These are phyloP conservation scores for Panicum virgatum DNA, from an alignment of 202 grass and related monocot species.

Conservation along the genomic window DNA sequence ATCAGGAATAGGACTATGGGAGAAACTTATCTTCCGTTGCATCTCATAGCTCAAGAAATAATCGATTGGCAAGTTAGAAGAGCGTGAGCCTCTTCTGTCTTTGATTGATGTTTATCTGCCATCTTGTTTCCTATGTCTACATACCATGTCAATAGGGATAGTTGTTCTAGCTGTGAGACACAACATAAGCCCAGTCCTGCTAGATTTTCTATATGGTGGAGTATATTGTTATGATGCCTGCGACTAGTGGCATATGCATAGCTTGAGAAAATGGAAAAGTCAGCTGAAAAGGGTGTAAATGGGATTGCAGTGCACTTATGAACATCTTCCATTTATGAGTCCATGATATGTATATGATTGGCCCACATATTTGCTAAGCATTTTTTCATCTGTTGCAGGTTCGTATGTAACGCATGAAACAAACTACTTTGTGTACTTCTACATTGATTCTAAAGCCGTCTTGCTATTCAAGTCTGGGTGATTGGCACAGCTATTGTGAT, in stretches of 20 bases:
- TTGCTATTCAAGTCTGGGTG: slow-evolving; percentile 96
- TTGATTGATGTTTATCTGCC: neutral
- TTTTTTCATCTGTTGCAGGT: slow-evolving; percentile 49
- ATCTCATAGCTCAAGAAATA: neutral
- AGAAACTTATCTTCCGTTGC: neutral
- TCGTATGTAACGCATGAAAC: slow-evolving; percentile 94
- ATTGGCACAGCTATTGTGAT: slow-evolving; percentile 3
- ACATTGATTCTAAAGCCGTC: slow-evolving; percentile 83
- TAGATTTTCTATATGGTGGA: neutral
- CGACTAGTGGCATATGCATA: neutral
- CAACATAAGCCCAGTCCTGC: neutral
- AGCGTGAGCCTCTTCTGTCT: neutral
- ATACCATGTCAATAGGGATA: neutral
- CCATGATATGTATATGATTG: neutral
- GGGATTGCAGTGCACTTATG: neutral
- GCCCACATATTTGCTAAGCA: neutral
- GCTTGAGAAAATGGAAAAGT: neutral
- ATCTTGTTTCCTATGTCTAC: neutral
- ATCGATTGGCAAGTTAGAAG: neutral
- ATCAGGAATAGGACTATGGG: neutral
- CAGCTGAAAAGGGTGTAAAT: neutral
- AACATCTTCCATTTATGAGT: neutral
- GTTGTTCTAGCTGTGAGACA: neutral
- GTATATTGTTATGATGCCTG: neutral
- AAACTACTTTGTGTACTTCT: slow-evolving; percentile 92